Conservation (phyloP, 208 protist species). For the Leishmania arabica region DNA sequence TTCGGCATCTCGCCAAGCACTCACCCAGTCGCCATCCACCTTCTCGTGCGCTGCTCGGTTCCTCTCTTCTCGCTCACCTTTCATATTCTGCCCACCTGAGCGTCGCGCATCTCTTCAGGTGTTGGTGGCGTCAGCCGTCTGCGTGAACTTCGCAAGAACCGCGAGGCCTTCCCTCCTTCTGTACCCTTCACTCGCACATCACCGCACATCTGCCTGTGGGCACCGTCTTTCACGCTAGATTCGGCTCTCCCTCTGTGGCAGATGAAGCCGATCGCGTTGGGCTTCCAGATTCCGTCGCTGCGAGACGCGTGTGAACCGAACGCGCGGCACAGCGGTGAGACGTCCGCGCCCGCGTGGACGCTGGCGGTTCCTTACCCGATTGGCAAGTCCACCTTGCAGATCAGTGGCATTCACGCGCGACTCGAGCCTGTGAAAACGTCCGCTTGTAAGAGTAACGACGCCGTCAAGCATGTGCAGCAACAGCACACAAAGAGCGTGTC, state of each 20-base stretch:
- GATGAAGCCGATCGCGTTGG: constrained; percentile 29
- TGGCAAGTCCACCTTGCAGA: constrained; percentile 52
- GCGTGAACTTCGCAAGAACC: not conserved
- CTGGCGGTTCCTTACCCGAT: constrained; percentile 47
- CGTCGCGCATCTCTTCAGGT: not conserved
- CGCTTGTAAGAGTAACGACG: not conserved
- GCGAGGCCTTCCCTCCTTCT: not conserved
- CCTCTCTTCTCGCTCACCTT: not conserved
- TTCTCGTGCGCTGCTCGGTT: not conserved
- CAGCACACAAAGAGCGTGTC: not conserved
- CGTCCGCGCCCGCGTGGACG: constrained; percentile 1
- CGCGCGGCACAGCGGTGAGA: constrained; percentile 7
- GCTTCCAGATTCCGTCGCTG: constrained; percentile 44
- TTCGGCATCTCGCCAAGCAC: not conserved
- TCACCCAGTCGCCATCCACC: not conserved
- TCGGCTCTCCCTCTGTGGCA: not conserved
- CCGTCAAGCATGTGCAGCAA: not conserved
- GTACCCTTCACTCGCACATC: not conserved
- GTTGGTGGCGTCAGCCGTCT: not conserved
- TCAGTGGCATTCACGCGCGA: constrained; percentile 54
- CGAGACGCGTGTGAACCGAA: constrained; percentile 28
- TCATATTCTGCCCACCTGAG: not conserved
- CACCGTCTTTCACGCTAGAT: not conserved
- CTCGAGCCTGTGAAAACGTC: constrained; percentile 16
- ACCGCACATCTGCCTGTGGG: not conserved